Base-by-base conservation (phyloP, 2,329 filamentous ascomycete genomes). In the Colletotrichum spaethianum region DNA sequence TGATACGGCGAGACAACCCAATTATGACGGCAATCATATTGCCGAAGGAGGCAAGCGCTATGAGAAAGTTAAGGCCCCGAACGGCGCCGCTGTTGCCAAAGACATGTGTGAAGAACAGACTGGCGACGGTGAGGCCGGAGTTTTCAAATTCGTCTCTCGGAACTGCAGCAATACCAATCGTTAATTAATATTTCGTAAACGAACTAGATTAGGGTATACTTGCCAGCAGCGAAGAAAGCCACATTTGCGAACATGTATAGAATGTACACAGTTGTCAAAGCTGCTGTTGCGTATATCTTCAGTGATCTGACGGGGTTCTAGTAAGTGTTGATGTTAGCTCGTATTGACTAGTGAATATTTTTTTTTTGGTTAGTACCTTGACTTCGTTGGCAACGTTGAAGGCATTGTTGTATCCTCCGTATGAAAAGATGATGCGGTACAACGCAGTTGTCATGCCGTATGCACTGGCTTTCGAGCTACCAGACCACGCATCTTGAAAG, bases 351-450 rank as follows among this genome's bases (percentile, higher is more conserved):
- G 11, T 3, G 18, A 36, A 9, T 6, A 18, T 20, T 7, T 20
- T 8, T 57, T 9, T 12, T 6, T 5, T n/a, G n/a, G 14, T 6
- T 16, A 31, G 28, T 48, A 67, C 67, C 67, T 67, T 86, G 73
- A 91, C 86, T 78, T 92, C 89, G 62, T 90, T 90, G 62, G 89
- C 87, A 2, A 92, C 84, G 67, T 90, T 90, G 79, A 91, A 91
- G 0, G 89, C 87, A 72, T 91, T 91, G 7, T 84, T 80, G 72
- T 86, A 91, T 0, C 90, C 90, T 23, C 67, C 67, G 31, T 67
- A 70, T 2, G 67, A 70, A 16, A 70, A 70, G 3, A 61, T 70
- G 28, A 70, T 67, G 53, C 67, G 67, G 23, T 70, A 70, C 1
- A 70, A 14, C 4, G 67, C 67, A 1, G 63, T 70, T 2, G 67